These are phyloP conservation scores for Starmerella bacillaris DNA, from an alignment of 805 yeast genomes.

Conservation along the genomic window DNA sequence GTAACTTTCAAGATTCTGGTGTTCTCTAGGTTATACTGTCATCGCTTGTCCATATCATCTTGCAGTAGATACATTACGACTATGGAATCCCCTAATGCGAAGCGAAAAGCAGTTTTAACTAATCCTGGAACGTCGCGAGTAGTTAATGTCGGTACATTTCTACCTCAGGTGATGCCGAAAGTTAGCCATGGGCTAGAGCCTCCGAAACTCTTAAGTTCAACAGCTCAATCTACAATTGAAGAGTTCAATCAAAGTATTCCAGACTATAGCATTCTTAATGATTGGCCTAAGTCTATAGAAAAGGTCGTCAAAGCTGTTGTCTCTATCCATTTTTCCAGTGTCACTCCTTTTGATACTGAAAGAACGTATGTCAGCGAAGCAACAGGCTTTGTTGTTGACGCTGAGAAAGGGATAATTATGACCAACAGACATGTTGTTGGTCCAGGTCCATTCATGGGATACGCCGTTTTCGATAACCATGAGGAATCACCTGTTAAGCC, in stretches of 20 bases:
- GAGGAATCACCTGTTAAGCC: slow-evolving; percentile 80
- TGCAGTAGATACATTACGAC: neutral
- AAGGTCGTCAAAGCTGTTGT: slow-evolving; percentile 73
- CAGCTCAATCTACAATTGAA: no score
- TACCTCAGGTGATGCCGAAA: neutral
- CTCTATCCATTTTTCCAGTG: slow-evolving; percentile 73
- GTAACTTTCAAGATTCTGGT: no score
- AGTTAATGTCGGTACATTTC: neutral
- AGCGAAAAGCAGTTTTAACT: neutral
- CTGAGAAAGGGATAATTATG: slow-evolving; percentile 60
- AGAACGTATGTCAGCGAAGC: slow-evolving; percentile 61
- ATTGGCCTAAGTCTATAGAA: slow-evolving; percentile 70
- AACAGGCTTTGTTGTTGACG: slow-evolving; percentile 88
- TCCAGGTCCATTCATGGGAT: slow-evolving; percentile 85
- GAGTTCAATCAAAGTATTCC: neutral
- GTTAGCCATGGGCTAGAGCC: neutral
- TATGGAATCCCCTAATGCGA: neutral
- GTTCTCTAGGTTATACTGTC: no score
- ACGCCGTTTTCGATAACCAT: slow-evolving; percentile 82
- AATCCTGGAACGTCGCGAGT: neutral
- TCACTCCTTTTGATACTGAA: slow-evolving; percentile 76
- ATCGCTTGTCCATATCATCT: no score
- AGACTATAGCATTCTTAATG: slow-evolving; percentile 9
- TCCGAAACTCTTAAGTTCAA: no score
- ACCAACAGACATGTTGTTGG: slow-evolving; percentile 93